Evolutionary conservation across 2,329 filamentous ascomycete species (phyloP).

Genomic region (Cladosporium sp.): DNA sequence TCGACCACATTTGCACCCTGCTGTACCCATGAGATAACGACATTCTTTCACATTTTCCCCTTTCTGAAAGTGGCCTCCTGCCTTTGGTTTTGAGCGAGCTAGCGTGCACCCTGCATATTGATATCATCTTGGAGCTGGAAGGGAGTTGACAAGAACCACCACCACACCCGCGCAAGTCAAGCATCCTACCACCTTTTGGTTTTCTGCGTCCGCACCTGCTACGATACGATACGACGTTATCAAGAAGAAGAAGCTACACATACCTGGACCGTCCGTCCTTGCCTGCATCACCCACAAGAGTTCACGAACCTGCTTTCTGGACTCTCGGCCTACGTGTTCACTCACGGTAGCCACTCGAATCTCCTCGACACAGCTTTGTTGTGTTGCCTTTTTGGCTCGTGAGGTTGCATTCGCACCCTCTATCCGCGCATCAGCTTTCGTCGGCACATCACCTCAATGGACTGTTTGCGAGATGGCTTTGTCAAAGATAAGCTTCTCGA

Average conservation of each 20-base stretch:
- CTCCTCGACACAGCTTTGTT: not conserved
- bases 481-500: constrained; percentile 73
- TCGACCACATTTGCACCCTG: constrained; percentile 11
- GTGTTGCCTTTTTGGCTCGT: not conserved
- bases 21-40: constrained; percentile 35
- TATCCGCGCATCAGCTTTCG: constrained; percentile 10
- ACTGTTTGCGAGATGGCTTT: constrained; percentile 82
- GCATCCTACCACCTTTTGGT: constrained; percentile 2
- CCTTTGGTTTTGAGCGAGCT: constrained; percentile 17
- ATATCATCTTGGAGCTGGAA: constrained; percentile 10
- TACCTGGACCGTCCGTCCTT: constrained; percentile 3
- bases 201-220: not conserved
- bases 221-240: constrained; percentile 13
- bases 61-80: constrained; percentile 25
- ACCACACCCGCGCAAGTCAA: constrained; percentile 1
- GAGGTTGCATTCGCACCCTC: constrained; percentile 13
- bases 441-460: constrained; percentile 50
- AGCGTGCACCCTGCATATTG: constrained; percentile 17
- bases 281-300: constrained; percentile 10
- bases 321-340: constrained; percentile 6
- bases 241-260: constrained; percentile 1
- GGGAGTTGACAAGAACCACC: constrained; percentile 8
- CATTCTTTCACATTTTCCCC: constrained; percentile 42
- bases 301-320: constrained; percentile 15
- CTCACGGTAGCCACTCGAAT: constrained; percentile 4